Base-by-base conservation (phyloP, 148 eudicot species). In the Mesembryanthemum crystallinum region DNA sequence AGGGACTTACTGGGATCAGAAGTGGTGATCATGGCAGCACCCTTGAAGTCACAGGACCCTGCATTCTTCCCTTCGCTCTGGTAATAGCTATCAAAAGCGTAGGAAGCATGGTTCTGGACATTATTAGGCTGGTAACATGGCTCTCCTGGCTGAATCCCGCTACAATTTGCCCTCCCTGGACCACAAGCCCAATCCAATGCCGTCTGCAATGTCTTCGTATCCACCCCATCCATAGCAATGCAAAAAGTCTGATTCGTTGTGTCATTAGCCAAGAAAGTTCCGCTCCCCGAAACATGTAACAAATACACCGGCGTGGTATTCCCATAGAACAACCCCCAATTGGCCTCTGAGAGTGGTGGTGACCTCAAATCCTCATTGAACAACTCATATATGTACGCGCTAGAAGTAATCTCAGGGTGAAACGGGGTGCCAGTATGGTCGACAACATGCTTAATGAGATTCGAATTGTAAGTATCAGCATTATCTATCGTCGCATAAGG, bases 171-270 rank as follows among this genome's bases (percentile, higher is more conserved):
- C 74, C 88, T 85, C 57, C 98, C 98, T 0, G 95, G 98, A 17
- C 98, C 98, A 82, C 98, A 94, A 28, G 98, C 97, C 98, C 98
- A 94, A 76, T 94, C 97, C 81, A 94, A 78, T 0, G 97, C 98
- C 17, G 90, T 71, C 78, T 94, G 98, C 85, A 94, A 64, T 4
- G 90, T 89, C 82, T 60, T 87, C 0, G 47, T 45, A 80, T 94
- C 98, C 27, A 88, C 75, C 21, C 85, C 96, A 63, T 94, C 96
- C 78, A 64, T 73, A 20, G 90, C 91, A 60, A 94, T 71, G 73
- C 98, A 94, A 81, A 84, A 94, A 12, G 98, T 92, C 79, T 74
- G 86, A 76, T 94, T 94, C 0, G 97, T 90, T 0, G 96, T 90
- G 79, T 90, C 97, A 77, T 88, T 94, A 27, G 93, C 98, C 91